Evolutionary conservation across 345 rosid species (phyloP).

Genomic region (Euphorbia lathyris): DNA sequence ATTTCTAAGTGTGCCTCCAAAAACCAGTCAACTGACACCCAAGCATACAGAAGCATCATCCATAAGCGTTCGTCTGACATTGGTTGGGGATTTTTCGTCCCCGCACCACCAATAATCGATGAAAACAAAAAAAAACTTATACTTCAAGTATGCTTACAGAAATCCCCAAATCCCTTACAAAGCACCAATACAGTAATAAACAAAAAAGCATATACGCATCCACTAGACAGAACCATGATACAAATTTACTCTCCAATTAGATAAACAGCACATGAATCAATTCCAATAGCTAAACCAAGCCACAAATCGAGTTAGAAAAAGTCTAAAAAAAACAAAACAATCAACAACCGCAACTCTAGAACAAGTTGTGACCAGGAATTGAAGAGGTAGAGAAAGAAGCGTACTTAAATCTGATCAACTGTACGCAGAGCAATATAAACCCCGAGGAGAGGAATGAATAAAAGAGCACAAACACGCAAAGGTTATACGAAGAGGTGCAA

Average conservation of each 20-base stretch:
- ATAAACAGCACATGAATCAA: neutral
- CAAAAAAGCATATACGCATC: too few relatives aligned
- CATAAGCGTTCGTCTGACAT: neutral
- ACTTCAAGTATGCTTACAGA: neutral
- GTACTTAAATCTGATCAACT: neutral
- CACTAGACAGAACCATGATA: neutral
- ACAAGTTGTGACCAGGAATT: neutral
- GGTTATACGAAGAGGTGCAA: conserved; percentile 4
- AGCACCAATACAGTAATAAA: neutral
- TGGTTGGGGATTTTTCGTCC: too few relatives aligned
- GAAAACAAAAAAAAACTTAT: neutral
- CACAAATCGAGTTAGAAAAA: neutral
- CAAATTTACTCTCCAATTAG: neutral
- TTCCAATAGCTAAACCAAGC: neutral
- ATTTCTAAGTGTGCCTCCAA: too few relatives aligned
- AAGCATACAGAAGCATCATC: neutral
- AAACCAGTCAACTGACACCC: too few relatives aligned
- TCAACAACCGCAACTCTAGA: too few relatives aligned
- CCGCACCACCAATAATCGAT: too few relatives aligned
- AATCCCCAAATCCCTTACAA: neutral
- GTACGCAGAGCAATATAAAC: conserved; percentile 1
- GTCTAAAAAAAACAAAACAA: neutral
- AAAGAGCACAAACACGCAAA: conserved; percentile 6
- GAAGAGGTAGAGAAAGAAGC: neutral
- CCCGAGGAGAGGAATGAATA: neutral